Evolutionary conservation across 495 filamentous ascomycete genomes (phyloP).

Genomic region (Lentithecium fluviatile): DNA sequence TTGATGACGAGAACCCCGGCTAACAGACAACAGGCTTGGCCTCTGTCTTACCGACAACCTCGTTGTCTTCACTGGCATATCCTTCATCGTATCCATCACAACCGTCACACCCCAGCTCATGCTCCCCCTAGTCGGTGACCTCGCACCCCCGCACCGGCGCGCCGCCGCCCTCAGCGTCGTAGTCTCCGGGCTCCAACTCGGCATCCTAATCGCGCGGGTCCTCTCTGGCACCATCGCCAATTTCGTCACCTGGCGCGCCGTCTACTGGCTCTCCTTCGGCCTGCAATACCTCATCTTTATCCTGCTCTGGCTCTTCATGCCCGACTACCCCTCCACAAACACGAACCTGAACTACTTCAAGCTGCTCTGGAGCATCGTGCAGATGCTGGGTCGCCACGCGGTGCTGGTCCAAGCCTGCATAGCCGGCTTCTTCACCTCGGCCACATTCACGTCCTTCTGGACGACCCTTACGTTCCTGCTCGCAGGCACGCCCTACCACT

Average conservation of each 20-base stretch:
- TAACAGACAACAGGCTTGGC: slow-evolving; percentile 52
- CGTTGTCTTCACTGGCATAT: slow-evolving; percentile 62
- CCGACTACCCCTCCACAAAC: slow-evolving; percentile 76
- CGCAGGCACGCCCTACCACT: slow-evolving; percentile 65
- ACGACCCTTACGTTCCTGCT: slow-evolving; percentile 82
- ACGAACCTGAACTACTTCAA: slow-evolving; percentile 61
- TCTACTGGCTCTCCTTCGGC: slow-evolving; percentile 78
- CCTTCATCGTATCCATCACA: slow-evolving; percentile 67
- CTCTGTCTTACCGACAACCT: slow-evolving; percentile 69
- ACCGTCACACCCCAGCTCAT: slow-evolving; percentile 85
- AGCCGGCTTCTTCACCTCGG: slow-evolving; percentile 55
- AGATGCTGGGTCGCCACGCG: slow-evolving; percentile 61
- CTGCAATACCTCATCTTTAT: slow-evolving; percentile 68
- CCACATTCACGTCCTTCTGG: slow-evolving; percentile 72
- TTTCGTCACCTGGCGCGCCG: slow-evolving; percentile 67
- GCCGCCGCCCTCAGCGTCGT: slow-evolving; percentile 70
- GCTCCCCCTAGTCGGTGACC: slow-evolving; percentile 80
- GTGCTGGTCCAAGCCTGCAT: slow-evolving; percentile 66
- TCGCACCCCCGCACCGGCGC: slow-evolving; percentile 67
- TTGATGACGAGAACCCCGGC: not conserved
- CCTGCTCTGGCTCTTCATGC: slow-evolving; percentile 71
- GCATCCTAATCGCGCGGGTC: slow-evolving; percentile 73
- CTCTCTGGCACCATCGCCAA: slow-evolving; percentile 73
- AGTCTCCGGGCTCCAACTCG: slow-evolving; percentile 73
- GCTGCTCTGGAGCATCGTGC: slow-evolving; percentile 63